These are phyloP conservation scores for Manihot esculenta DNA, from an alignment of 441 rosid genomes.

Conservation along the genomic window DNA sequence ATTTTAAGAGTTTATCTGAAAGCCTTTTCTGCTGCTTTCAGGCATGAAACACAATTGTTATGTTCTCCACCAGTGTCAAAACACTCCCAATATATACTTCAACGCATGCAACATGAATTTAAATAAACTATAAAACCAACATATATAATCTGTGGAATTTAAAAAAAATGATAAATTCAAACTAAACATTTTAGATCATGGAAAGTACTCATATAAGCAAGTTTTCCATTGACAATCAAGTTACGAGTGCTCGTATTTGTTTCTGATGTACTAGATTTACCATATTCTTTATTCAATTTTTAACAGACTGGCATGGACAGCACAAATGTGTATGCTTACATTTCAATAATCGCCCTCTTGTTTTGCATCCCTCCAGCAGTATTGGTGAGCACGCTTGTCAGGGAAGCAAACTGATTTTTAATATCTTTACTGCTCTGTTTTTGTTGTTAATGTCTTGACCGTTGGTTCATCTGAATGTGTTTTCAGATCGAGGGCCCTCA, in stretches of 20 bases:
- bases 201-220: background rate
- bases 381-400: slow-evolving; percentile 39
- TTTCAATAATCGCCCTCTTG: slow-evolving; percentile 54
- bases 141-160: background rate
- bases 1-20: background rate
- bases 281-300: slow-evolving; percentile 3
- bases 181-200: background rate
- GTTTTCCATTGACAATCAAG: background rate
- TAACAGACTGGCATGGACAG: slow-evolving; percentile 68
- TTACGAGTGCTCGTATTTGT: background rate
- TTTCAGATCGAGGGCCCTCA: slow-evolving; percentile 62
- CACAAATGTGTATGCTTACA: slow-evolving; percentile 60
- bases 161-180: background rate
- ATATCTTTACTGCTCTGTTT: slow-evolving; percentile 8
- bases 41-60: background rate
- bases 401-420: slow-evolving; percentile 3
- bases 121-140: background rate
- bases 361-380: slow-evolving; percentile 62
- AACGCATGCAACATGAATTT: background rate
- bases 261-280: background rate
- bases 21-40: background rate
- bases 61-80: background rate
- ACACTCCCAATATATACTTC: background rate
- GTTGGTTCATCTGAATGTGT: background rate
- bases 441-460: background rate